phyloP scores from a whole-genome alignment of 2,329 filamentous ascomycete genomes.

The Trichoderma semiorbis region DNA sequence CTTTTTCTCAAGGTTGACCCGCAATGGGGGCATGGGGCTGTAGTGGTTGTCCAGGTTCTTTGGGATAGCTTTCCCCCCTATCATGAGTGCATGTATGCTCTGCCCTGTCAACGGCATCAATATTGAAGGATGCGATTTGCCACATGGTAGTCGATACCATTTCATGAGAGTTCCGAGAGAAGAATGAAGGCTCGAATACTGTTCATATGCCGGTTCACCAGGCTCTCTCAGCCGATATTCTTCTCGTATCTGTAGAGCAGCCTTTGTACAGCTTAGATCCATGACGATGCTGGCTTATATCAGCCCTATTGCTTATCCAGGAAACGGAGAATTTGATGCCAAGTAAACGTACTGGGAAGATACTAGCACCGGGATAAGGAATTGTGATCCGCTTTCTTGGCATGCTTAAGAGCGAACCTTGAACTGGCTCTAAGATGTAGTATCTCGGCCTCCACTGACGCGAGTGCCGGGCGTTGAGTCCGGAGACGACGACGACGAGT shows the following conservation, averaged over 20 bases:
- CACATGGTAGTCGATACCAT: background rate
- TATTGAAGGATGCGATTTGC: background rate
- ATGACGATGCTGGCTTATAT: background rate
- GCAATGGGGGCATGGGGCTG: background rate
- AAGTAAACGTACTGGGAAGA: background rate
- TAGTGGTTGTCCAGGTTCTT: too few species aligned
- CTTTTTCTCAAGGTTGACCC: background rate
- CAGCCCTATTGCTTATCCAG: background rate
- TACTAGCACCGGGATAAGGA: background rate
- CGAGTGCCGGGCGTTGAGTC: background rate
- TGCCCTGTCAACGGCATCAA: background rate
- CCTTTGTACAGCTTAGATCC: background rate
- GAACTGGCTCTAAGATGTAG: background rate
- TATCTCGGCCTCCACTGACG: background rate
- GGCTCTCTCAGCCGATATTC: background rate
- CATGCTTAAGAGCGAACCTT: background rate
- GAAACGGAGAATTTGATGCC: background rate
- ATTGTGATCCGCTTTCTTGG: background rate
- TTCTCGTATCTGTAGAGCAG: background rate
- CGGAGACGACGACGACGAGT: background rate
- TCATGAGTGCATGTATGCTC: background rate
- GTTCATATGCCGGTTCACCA: background rate
- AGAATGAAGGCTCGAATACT: too few species aligned
- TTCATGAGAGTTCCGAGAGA: background rate
- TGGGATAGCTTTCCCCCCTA: background rate